A percentile compares a stretch with the other conserved stretches of the same genome.
Conservation (phyloP, 78 protist species). For the Emiliania huxleyi region DNA sequence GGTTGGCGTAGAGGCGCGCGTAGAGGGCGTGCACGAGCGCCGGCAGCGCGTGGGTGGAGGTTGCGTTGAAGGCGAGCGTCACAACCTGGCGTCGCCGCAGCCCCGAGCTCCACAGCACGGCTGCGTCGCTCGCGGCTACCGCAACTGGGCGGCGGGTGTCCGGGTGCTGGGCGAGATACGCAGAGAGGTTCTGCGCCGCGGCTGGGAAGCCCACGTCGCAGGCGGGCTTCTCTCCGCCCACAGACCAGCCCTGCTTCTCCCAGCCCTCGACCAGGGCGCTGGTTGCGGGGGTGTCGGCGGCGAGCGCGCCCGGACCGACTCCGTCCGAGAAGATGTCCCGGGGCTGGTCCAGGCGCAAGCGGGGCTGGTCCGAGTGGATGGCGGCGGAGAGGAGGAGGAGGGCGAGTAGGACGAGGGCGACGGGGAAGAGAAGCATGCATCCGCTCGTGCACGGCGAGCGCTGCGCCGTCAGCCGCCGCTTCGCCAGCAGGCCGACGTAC, state of each 20-base stretch:
- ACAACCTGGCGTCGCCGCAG: background rate
- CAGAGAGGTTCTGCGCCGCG: background rate
- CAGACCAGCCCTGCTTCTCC: background rate
- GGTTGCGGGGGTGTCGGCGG: background rate
- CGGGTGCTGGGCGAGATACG: background rate
- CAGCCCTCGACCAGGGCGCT: background rate
- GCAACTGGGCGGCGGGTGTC: background rate
- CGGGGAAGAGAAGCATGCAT: conserved; percentile 48
- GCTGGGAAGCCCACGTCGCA: background rate
- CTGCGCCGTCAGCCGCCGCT: conserved; percentile 45
- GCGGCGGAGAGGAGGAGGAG: background rate
- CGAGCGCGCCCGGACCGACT: background rate
- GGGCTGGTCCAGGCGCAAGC: background rate
- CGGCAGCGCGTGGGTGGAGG: background rate
- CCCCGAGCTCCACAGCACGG: background rate
- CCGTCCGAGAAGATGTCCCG: background rate
- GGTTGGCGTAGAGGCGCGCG: too few relatives aligned
- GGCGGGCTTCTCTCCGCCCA: background rate
- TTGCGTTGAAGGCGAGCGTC: background rate
- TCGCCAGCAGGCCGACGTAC: background rate
- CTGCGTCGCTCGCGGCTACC: background rate
- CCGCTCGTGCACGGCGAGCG: conserved; percentile 9
- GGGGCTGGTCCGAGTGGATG: background rate
- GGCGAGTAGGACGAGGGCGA: conserved; percentile 47
- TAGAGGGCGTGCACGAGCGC: background rate